phyloP scores from a whole-genome alignment of 345 rosid species.

The Moricandia moricandioides region DNA sequence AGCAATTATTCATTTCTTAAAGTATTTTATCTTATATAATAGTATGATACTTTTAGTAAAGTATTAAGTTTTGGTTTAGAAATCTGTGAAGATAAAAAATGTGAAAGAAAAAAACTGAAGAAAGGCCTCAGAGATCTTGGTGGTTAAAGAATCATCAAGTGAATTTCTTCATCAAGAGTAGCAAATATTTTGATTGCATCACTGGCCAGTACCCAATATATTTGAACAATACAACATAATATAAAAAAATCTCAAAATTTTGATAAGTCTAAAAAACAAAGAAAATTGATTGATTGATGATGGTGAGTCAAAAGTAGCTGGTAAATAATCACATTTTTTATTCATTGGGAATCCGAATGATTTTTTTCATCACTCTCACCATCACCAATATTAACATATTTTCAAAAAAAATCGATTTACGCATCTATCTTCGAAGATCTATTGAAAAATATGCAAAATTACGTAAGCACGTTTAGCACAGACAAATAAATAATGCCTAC shows the following conservation, averaged over 20 bases:
- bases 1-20: background rate
- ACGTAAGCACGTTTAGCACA: background rate
- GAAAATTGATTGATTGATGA: background rate
- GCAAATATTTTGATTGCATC: constrained; percentile 37
- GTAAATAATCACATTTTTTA: constrained; percentile 29
- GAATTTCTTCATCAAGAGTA: constrained; percentile 38
- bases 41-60: too few relatives aligned
- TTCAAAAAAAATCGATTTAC: background rate
- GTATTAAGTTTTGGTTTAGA: too few relatives aligned
- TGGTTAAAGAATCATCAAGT: constrained; percentile 33
- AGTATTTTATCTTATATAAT: background rate
- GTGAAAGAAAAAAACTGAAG: background rate
- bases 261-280: background rate
- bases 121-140: constrained; percentile 43
- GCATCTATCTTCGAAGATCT: constrained; percentile 19
- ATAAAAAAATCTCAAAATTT: background rate
- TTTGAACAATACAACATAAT: background rate
- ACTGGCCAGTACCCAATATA: constrained; percentile 12
- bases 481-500: background rate
- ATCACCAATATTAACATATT: background rate
- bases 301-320: constrained; percentile 41
- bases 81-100: background rate
- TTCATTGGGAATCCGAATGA: constrained; percentile 40
- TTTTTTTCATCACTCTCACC: constrained; percentile 38
- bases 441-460: background rate